A percentile compares a stretch with the other conserved stretches of the same genome.
Conservation (phyloP, 1,284 basidiomycete genomes). For the Rhodotorula sp. region DNA sequence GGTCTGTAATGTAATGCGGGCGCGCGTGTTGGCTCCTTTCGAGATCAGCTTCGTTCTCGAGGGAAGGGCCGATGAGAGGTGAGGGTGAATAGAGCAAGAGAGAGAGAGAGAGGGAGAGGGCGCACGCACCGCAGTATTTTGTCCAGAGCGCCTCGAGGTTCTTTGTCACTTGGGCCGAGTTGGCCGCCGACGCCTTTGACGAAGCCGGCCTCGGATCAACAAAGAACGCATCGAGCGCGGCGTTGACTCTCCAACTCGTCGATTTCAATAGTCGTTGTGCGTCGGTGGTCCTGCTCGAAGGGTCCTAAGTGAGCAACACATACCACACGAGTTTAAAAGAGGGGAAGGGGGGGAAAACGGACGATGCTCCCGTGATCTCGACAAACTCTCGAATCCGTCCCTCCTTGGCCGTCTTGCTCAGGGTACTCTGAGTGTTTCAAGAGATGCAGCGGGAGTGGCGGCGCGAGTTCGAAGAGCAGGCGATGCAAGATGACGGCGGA, state of each 20-base stretch:
- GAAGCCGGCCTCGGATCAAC: constrained; percentile 37
- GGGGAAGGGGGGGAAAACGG: constrained; percentile 34
- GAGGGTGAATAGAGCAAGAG: not conserved
- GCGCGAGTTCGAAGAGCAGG: too few species aligned
- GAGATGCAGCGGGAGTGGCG: not conserved
- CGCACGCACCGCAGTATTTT: constrained; percentile 66
- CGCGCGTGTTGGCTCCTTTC: too few species aligned
- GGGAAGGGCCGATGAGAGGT: too few species aligned
- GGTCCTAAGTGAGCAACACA: not conserved
- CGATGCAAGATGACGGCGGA: too few species aligned
- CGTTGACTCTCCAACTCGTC: constrained; percentile 64
- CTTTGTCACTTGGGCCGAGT: constrained; percentile 38
- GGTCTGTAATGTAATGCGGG: too few species aligned
- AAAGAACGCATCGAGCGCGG: constrained; percentile 71
- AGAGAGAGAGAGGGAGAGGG: not conserved
- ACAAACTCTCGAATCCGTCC: constrained; percentile 31
- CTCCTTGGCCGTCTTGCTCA: constrained; percentile 27
- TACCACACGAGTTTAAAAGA: not conserved
- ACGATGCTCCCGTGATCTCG: constrained; percentile 38
- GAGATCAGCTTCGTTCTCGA: not conserved
- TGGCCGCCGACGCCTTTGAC: constrained; percentile 47
- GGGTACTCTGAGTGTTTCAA: constrained; percentile 12
- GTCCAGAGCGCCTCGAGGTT: constrained; percentile 67
- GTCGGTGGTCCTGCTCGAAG: constrained; percentile 50
- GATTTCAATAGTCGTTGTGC: constrained; percentile 71